Evolutionary conservation across 768 basidiomycete species (phyloP), one percentile per base, ranked within the genome.

Genomic region (Trametes cingulata): DNA sequence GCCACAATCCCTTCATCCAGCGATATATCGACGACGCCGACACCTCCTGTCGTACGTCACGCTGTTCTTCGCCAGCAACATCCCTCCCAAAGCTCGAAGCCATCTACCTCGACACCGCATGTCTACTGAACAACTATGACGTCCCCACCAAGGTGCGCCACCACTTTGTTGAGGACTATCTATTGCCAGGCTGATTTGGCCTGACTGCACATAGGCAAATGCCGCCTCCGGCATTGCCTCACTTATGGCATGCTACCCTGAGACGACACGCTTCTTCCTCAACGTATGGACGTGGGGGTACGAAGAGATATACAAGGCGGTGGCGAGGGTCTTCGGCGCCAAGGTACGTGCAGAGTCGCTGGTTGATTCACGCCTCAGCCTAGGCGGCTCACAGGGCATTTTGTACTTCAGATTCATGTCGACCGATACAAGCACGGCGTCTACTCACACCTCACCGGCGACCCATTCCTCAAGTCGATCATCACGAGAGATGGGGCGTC

Each of bases 221-320:
- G 94, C 91, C 0, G 83, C 86, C 0, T 64, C 75, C 24, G 90
- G 87, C 2, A 74, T 96, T 3, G 72, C 93, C 19, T 75, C 83
- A 17, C 78, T 97, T 1, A 88, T 98, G 73, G 75, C 78, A 10
- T 68, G 85, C 3, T 90, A 88, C 57, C 88, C 93, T 0, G 61
- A 76, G 0, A 75, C 80, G 4, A 87, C 87, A 0, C 78, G 84
- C 55, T 97, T 98, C 75, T 98, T 90, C 75, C 78, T 99, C 58
- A 96, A 97, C 68, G 71, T 84, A 0, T 99, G 96, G 96, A 96
- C 95, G 0, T 95, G 91, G 88, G 96, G 96, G 0, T 98, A 97
- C 70, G 96, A 99, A 72, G 92, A 95, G 56, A 76, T 95, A 14
- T 76, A 97, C 27, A 91, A 93, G 67, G 90, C 80, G 0, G 75